These are phyloP conservation scores for Coprinopsis strossmayeri DNA, from an alignment of 768 basidiomycete genomes.

Conservation along the genomic window DNA sequence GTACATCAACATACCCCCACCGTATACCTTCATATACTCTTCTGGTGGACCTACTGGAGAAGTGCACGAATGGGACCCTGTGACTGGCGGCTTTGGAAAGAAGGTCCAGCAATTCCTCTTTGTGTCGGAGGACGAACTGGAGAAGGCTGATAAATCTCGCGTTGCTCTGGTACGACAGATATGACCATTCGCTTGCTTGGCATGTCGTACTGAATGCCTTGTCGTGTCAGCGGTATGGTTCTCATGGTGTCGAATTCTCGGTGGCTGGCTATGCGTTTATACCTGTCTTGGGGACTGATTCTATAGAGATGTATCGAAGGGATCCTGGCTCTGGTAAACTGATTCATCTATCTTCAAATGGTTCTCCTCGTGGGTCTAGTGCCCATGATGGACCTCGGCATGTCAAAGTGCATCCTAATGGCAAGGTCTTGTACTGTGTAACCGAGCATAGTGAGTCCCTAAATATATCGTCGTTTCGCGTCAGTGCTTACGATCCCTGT, in stretches of 20 bases:
- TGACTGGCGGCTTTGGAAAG: constrained; percentile 31
- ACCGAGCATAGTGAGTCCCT: constrained; percentile 45
- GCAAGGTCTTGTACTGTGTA: constrained; percentile 42
- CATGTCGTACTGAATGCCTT: not conserved
- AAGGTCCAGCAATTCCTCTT: constrained; percentile 43
- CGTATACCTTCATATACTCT: constrained; percentile 42
- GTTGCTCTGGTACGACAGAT: constrained; percentile 33
- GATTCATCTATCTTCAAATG: constrained; percentile 28
- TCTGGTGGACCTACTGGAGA: constrained; percentile 48
- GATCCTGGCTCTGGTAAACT: constrained; percentile 26
- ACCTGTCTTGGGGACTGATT: constrained; percentile 41
- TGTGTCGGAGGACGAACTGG: constrained; percentile 35
- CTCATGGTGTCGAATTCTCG: constrained; percentile 46
- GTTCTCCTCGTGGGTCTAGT: constrained; percentile 30
- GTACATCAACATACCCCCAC: constrained; percentile 42
- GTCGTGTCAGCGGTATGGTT: constrained; percentile 39
- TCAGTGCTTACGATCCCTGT: not conserved
- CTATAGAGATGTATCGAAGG: constrained; percentile 40
- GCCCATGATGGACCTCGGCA: constrained; percentile 45
- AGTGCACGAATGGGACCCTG: constrained; percentile 30
- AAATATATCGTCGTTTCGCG: not conserved
- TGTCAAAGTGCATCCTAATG: constrained; percentile 46
- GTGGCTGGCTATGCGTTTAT: constrained; percentile 35
- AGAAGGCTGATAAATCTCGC: constrained; percentile 41
- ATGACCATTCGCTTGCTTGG: not conserved